Base-by-base conservation (phyloP, 108 stramenopile genomes). In the Seminavis robusta region DNA sequence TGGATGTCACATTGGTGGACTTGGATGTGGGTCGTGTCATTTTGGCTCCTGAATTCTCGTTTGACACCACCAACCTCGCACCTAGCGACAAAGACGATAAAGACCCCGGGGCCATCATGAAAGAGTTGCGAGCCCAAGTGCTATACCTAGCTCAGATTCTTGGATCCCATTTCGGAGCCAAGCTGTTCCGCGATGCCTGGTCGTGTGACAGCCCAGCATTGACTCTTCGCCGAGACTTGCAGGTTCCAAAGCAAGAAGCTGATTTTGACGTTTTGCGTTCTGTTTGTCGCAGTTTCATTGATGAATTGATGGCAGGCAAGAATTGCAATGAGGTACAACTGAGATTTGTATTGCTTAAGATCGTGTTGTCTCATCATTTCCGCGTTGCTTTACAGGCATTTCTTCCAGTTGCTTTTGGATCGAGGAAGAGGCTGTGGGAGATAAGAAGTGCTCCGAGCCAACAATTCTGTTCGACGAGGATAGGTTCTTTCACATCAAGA, bases 11-110 rank as follows among this genome's bases (percentile, higher is more conserved):
- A 5, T 42, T 92, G 63, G 86, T 92, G n/a, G 87, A 92, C 56
- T 61, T 92, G 65, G 91, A 92, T 52, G 83, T 87, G n/a, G 91
- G 91, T 0, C 61, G 87, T 36, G 91, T 92, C 0, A 92, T 92
- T 36, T 56, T 92, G 55, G 86, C 90, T 31, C 69, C 84, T 37
- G 53, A 56, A 11, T 79, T 86, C 51, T 74, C 74, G 0, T 38
- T 66, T 39, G 75, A 77, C 56, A 68, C 71, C 50, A 32, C 45
- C 49, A 21, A 56, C 33, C 24, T 32, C 15, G 78, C 70, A n/a
- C 56, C 74, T 51, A 60, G 63, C 21, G 48, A 61, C 9, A 53
- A 48, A 17, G 69, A 76, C 38, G 41, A 51, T 15, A 45, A 43
- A 31, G 59, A 57, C 10, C 26, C 19, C 0, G 63, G 47, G 26